Conservation (phyloP, 78 protist species). For the Monocercomonoides exilis region DNA sequence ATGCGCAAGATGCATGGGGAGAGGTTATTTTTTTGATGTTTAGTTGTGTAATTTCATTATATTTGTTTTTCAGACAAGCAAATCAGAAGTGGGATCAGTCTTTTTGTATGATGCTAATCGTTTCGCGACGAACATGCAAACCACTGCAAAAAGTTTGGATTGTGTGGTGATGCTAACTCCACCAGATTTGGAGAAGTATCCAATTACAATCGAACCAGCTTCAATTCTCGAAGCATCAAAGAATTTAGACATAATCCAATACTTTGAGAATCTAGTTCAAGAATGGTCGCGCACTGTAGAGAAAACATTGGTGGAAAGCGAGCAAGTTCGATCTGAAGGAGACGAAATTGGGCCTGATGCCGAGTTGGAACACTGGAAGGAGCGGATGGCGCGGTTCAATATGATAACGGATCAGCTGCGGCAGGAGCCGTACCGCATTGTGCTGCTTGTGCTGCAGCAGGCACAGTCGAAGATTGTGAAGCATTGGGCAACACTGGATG, state of each 20-base stretch:
- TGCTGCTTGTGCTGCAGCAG: slow-evolving; percentile 23
- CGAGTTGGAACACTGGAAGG: slow-evolving; percentile 58
- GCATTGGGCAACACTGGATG: slow-evolving; percentile 31
- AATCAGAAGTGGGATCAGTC: neutral
- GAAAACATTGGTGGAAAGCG: slow-evolving; percentile 25
- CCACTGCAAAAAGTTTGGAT: neutral
- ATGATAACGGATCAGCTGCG: slow-evolving; percentile 41
- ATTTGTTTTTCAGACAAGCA: neutral
- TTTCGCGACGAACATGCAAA: neutral
- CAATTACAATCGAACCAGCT: neutral
- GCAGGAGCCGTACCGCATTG: neutral
- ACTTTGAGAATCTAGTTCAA: slow-evolving; percentile 1
- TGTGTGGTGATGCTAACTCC: neutral
- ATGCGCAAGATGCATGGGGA: slow-evolving; percentile 8
- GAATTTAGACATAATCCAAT: neutral
- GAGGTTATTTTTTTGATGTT: neutral
- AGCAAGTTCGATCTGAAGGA: slow-evolving; percentile 19
- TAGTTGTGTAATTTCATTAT: neutral
- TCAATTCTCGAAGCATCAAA: neutral
- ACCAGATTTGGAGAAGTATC: neutral
- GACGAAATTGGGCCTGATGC: slow-evolving; percentile 51
- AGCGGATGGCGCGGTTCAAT: slow-evolving; percentile 52
- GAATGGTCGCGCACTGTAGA: slow-evolving; percentile 31
- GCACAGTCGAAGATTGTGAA: slow-evolving; percentile 24
- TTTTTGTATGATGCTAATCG: neutral